These are phyloP conservation scores for Boletus edulis DNA, from an alignment of 768 basidiomycete genomes.

Conservation along the genomic window DNA sequence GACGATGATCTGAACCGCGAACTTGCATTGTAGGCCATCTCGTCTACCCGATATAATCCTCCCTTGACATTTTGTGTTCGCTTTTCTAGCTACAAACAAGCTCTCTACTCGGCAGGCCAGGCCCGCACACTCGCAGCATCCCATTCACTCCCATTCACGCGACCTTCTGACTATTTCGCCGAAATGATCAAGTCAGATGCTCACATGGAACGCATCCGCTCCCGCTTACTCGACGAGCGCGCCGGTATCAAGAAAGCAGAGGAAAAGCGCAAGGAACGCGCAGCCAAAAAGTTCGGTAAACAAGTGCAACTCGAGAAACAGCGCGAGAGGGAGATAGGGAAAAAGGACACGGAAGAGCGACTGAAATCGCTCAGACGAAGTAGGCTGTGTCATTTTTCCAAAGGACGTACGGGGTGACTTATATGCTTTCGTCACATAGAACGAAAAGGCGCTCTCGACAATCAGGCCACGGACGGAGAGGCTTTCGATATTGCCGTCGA, in stretches of 20 bases:
- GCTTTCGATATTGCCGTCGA: conserved; percentile 91
- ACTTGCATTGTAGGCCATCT: conserved; percentile 77
- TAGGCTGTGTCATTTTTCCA: conserved; percentile 30
- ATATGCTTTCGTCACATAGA: conserved; percentile 44
- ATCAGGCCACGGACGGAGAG: conserved; percentile 47
- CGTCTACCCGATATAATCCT: neutral
- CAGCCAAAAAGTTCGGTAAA: conserved; percentile 98
- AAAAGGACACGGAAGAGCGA: conserved; percentile 90
- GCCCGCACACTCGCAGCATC: conserved; percentile 78
- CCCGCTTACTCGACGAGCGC: conserved; percentile 82
- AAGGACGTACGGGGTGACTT: neutral
- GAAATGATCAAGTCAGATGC: conserved; percentile 98
- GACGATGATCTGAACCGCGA: conserved; percentile 92
- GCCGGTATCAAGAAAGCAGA: conserved; percentile 90
- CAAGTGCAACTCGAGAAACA: conserved; percentile 95
- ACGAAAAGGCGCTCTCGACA: conserved; percentile 79
- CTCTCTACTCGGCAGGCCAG: conserved; percentile 74
- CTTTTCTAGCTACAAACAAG: conserved; percentile 85
- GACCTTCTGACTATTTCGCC: conserved; percentile 93
- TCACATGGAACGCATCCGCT: conserved; percentile 97
- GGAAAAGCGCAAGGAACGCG: conserved; percentile 85
- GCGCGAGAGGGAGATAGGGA: conserved; percentile 82
- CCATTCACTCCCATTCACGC: conserved; percentile 80
- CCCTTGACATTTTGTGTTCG: neutral
- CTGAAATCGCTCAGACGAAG: conserved; percentile 89